Base-by-base conservation (phyloP, 106 monocot species). In the Dendrobium chrysotoxum region DNA sequence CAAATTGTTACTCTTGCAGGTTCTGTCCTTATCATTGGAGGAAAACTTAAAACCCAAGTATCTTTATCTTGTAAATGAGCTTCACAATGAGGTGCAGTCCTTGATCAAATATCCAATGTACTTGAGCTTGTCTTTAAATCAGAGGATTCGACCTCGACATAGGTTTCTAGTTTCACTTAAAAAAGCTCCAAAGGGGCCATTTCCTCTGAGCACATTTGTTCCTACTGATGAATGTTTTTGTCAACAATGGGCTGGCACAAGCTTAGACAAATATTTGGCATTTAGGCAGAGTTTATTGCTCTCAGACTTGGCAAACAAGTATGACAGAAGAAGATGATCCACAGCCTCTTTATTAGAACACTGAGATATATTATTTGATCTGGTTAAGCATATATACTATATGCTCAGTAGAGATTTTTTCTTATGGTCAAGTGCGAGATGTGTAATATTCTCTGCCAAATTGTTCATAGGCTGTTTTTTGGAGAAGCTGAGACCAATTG, bases 101-200 rank as follows among this genome's bases (percentile, higher is more conserved):
- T 83, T 95, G 80, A 93, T 91, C 23, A 99, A 99, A 78, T 99
- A 99, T 77, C 98, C 98, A 8, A 94, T 83, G 89, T 95, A 99
- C 85, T 83, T 99, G 79, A 99, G 98, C 82, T 81, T 99, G 78
- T 99, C 98, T 23, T 80, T 99, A 15, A 92, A 99, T 40, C 98
- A 95, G 84, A 91, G 98, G 81, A 99, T 99, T 77, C 83, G 92
- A 40, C 98, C 98, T 10, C 91, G 98, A 0, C 98, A 99, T 77
- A 79, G 85, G 39, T 99, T 91, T 79, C 85, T 99, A 28, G 91
- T 99, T 71, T 92, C 92, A 46, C 79, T 99, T 38, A 95, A 93
- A 81, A 95, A 93, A 78, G 93, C 91, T 87, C 98, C 95, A 0
- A 93, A 93, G 66, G 98, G 98, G 28, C 98, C 98, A 80, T 99